Conservation (phyloP, 2,329 filamentous ascomycete species). For the Fusarium nygamai region DNA sequence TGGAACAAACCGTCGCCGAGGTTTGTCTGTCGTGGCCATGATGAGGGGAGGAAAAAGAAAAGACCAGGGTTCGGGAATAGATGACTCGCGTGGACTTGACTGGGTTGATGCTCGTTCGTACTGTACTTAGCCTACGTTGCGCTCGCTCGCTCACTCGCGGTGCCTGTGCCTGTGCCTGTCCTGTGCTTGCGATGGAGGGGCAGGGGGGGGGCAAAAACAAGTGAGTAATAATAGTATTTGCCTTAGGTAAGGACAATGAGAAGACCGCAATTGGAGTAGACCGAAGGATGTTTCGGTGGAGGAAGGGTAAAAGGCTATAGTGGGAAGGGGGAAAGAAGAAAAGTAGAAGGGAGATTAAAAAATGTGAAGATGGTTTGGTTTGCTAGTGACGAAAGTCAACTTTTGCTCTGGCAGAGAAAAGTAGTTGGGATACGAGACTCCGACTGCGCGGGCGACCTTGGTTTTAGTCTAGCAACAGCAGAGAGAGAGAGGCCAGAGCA, state of each 20-base stretch:
- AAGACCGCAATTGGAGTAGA: not conserved
- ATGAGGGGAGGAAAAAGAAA: constrained; percentile 50
- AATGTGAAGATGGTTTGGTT: constrained; percentile 15
- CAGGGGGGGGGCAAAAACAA: constrained; percentile 40
- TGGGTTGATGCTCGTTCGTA: constrained; percentile 28
- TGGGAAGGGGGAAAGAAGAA: not conserved
- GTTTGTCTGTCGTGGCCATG: constrained; percentile 54
- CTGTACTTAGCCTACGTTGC: constrained; percentile 22
- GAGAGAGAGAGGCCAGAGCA: not conserved
- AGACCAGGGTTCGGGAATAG: constrained; percentile 16
- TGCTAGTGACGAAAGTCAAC: constrained; percentile 26
- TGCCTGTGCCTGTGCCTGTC: constrained; percentile 10
- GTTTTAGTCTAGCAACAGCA: constrained; percentile 29
- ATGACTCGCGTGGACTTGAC: constrained; percentile 33
- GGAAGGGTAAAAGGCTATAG: not conserved
- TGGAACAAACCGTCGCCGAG: constrained; percentile 70
- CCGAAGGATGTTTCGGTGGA: not conserved
- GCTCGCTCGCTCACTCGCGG: constrained; percentile 14
- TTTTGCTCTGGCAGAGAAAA: not conserved
- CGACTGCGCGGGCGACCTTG: constrained; percentile 24
- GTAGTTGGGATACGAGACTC: constrained; percentile 17
- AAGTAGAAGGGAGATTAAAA: constrained; percentile 13
- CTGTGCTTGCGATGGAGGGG: constrained; percentile 35
- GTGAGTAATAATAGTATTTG: constrained; percentile 7
- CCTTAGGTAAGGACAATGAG: not conserved